These are phyloP conservation scores for Pythium aquatile DNA, from an alignment of 352 stramenopile genomes.

Conservation along the genomic window DNA sequence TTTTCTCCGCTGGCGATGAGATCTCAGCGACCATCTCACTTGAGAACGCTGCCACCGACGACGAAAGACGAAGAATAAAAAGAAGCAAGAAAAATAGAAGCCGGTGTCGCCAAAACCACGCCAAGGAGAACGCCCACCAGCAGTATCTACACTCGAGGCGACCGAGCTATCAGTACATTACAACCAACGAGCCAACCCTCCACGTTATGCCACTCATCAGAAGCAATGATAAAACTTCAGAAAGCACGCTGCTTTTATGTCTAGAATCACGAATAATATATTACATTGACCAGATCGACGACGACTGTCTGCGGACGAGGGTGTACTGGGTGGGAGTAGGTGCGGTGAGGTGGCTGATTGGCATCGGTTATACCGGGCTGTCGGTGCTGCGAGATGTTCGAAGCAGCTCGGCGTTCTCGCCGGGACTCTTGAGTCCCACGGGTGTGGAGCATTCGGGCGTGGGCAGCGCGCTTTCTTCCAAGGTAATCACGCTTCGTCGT, in stretches of 20 bases:
- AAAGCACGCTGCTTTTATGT: neutral
- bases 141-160: too few species aligned
- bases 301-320: neutral
- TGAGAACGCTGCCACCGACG: neutral
- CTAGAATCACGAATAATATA: slow-evolving; percentile 17
- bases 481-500: slow-evolving; percentile 22
- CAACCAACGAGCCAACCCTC: neutral
- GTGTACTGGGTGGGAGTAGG: neutral
- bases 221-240: neutral
- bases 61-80: neutral
- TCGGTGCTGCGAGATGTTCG: slow-evolving; percentile 6
- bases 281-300: slow-evolving; percentile 10
- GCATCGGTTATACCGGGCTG: neutral
- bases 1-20: slow-evolving; percentile 41
- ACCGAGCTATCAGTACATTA: neutral
- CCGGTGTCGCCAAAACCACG: too few species aligned
- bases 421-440: slow-evolving; percentile 20
- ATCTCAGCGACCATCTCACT: neutral
- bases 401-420: slow-evolving; percentile 18
- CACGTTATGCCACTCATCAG: too few species aligned
- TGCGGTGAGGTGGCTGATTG: neutral
- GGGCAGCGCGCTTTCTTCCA: slow-evolving; percentile 16
- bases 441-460: slow-evolving; percentile 4
- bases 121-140: too few species aligned
- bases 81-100: slow-evolving; percentile 1